Evolutionary conservation across 1,284 basidiomycete genomes (phyloP), one percentile per base, ranked within the genome.

Genomic region (Pseudozyma thailandica): DNA sequence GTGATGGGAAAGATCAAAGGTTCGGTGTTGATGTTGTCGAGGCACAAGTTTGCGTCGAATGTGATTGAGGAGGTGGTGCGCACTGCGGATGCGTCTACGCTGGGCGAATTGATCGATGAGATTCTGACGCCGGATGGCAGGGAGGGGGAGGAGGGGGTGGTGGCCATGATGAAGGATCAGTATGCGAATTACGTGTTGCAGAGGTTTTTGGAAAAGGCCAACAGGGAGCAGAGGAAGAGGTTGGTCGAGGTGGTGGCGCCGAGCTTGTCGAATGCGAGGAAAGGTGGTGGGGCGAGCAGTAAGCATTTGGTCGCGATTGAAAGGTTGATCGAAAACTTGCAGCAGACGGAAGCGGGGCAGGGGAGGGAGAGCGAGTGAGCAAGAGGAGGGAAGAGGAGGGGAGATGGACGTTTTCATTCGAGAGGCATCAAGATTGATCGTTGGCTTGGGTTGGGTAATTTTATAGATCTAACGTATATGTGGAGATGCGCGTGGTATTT

Each of bases 31-130:
- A 85, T 86, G 64, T 88, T 84, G 30, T 73, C 77, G 1, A 52
- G 70, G 47, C 94, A 97, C 85, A 98, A 98, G 84, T 98, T 95
- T 79, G 94, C 95, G 1, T 94, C 92, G 18, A 98, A 98, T 79
- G 96, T 98, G 18, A 91, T 93, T 81, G 96, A 98, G 85, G 93
- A 94, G 83, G 93, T 93, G 1, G 86, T 97, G 43, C 83, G 90
- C 21, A 89, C 86, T 21, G 88, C 91, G 0, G 87, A 88, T 54
- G 50, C 86, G 0, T 88, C 89, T 20, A 89, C 87, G 62, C 88
- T 91, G 52, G 87, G 87, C 20, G 82, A 85, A 30, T 85, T 97
- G 61, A 88, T 96, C 56, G 88, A 92, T 21, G 93, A 96, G 84
- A 89, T 96, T 50, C 87, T 94, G 84, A 83, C 86, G 9, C 12